phyloP scores from a whole-genome alignment of 306 rosid species.

The Vigna angularis region DNA sequence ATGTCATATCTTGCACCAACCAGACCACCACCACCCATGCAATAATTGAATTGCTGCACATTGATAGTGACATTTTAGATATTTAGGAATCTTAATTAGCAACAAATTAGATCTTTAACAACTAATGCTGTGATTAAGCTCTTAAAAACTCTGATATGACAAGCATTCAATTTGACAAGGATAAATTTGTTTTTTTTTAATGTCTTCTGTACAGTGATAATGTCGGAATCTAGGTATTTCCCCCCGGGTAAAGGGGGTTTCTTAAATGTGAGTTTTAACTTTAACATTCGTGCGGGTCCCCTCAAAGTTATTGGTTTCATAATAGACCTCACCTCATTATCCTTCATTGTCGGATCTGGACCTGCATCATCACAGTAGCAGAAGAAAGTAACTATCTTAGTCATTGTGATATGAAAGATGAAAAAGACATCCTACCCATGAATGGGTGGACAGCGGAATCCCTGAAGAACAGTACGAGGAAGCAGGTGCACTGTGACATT shows the following conservation, averaged over 20 bases:
- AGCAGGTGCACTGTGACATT: conserved; percentile 19
- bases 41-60: conserved; percentile 5
- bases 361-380: conserved; percentile 37
- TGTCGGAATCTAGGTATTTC: conserved; percentile 15
- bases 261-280: conserved; percentile 3
- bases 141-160: not conserved
- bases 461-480: conserved; percentile 32
- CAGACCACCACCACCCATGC: not conserved
- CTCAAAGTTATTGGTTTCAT: conserved; percentile 32
- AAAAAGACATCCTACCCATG: conserved; percentile 50
- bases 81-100: not conserved
- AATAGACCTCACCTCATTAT: conserved; percentile 5
- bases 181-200: not conserved
- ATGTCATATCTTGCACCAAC: not conserved
- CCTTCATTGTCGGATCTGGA: conserved; percentile 11
- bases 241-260: not conserved
- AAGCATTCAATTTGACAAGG: not conserved
- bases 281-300: conserved; percentile 27
- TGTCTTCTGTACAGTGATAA: not conserved
- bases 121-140: not conserved
- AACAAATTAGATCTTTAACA: not conserved
- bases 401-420: conserved; percentile 20
- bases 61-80: not conserved
- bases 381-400: conserved; percentile 19
- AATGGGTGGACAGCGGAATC: conserved; percentile 33